Conservation (phyloP, 768 basidiomycete species). For the Boletus pseudopeckii region DNA sequence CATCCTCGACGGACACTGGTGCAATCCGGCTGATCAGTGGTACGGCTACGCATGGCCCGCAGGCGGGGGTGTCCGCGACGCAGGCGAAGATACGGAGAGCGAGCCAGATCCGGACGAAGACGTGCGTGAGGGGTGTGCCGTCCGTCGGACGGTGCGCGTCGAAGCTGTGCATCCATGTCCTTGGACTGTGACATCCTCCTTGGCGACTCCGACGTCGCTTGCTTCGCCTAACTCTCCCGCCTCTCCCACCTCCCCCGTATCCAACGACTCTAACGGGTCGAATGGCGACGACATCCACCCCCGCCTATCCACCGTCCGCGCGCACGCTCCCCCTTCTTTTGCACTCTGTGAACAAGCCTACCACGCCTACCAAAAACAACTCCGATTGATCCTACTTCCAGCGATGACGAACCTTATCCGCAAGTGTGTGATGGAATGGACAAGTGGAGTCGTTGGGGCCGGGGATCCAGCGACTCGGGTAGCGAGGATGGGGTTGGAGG, state of each 20-base stretch:
- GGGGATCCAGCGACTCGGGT: slow-evolving; percentile 56
- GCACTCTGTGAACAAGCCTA: slow-evolving; percentile 63
- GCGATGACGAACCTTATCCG: slow-evolving; percentile 69
- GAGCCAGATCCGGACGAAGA: slow-evolving; percentile 27
- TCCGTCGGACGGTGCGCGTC: slow-evolving; percentile 20
- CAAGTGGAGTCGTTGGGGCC: slow-evolving; percentile 36
- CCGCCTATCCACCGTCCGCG: slow-evolving; percentile 41
- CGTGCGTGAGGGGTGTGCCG: slow-evolving; percentile 12
- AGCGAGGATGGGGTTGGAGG: slow-evolving; percentile 55
- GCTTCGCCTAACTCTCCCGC: slow-evolving; percentile 25
- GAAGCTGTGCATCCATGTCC: slow-evolving; percentile 53
- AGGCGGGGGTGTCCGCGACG: slow-evolving; percentile 30
- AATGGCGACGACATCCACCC: slow-evolving; percentile 43
- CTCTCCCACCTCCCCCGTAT: slow-evolving; percentile 15
- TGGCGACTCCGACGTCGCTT: slow-evolving; percentile 16
- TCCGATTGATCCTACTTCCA: slow-evolving; percentile 58
- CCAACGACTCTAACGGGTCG: slow-evolving; percentile 4
- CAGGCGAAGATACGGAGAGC: slow-evolving; percentile 26
- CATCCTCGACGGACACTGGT: slow-evolving; percentile 75
- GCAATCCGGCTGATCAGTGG: slow-evolving; percentile 70
- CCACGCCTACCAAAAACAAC: slow-evolving; percentile 52
- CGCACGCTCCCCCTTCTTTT: slow-evolving; percentile 58
- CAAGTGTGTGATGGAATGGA: slow-evolving; percentile 61
- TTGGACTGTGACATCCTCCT: slow-evolving; percentile 41
- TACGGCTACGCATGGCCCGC: slow-evolving; percentile 45